These are phyloP conservation scores for Aspergillus caelatus DNA, from an alignment of 2,329 filamentous ascomycete species.

Conservation along the genomic window DNA sequence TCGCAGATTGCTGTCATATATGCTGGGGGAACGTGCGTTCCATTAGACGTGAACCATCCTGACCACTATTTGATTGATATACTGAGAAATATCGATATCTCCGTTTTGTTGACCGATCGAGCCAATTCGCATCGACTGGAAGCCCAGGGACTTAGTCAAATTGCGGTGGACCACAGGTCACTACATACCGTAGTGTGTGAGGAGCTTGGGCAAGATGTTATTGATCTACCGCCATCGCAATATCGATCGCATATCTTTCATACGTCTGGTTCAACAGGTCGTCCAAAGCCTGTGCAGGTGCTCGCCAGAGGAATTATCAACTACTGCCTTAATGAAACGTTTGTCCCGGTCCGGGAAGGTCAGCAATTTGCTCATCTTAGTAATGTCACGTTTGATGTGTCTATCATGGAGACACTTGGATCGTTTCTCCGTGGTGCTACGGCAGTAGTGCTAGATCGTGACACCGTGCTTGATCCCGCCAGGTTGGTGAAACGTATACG, in stretches of 20 bases:
- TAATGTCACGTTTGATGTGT: conserved; percentile 16
- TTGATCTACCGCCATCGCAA: not conserved
- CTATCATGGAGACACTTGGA: conserved; percentile 11
- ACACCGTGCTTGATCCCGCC: conserved; percentile 6
- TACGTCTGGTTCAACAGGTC: conserved; percentile 68
- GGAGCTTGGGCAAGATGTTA: not conserved
- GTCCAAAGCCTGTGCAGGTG: conserved; percentile 77
- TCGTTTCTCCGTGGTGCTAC: conserved; percentile 14
- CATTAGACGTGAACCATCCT: conserved; percentile 11
- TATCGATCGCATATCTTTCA: conserved; percentile 46
- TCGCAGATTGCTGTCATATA: conserved; percentile 16
- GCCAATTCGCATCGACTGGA: not conserved
- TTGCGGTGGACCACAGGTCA: conserved; percentile 6
- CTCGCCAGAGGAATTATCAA: conserved; percentile 52
- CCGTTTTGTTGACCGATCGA: not conserved
- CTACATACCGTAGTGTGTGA: not conserved
- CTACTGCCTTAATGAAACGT: not conserved
- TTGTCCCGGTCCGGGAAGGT: conserved; percentile 1
- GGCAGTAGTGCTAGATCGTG: conserved; percentile 10
- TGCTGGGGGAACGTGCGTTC: conserved; percentile 16
- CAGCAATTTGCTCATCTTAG: conserved; percentile 12
- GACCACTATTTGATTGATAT: conserved; percentile 4
- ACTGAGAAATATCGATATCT: conserved; percentile 33
- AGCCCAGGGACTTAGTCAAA: not conserved
- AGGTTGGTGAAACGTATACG: not conserved